Evolutionary conservation across 176 grass and related monocot genomes (phyloP).

Genomic region (Luzula sylvatica): DNA sequence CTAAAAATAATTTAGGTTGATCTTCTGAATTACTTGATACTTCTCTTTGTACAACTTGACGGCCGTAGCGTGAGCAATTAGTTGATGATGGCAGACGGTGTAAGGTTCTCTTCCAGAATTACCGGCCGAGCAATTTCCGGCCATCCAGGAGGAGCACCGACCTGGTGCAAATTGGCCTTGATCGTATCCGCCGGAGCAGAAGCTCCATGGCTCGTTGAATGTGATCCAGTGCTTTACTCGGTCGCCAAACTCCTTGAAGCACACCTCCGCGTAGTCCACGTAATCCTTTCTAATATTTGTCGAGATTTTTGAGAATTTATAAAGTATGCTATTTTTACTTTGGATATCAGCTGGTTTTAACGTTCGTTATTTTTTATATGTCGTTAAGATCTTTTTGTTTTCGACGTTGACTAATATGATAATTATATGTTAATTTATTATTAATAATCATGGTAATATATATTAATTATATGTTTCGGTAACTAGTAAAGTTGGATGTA

Average conservation of each 20-base stretch:
- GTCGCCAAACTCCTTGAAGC: constrained; percentile 47
- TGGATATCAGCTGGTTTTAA: neutral
- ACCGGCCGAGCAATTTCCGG: constrained; percentile 26
- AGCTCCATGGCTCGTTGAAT: constrained; percentile 36
- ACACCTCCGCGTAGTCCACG: constrained; percentile 39
- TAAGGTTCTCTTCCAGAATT: constrained; percentile 53
- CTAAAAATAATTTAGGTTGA: neutral
- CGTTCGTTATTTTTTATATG: too few species aligned
- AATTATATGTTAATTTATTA: too few species aligned
- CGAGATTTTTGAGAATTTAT: neutral
- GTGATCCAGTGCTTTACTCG: constrained; percentile 58
- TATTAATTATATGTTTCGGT: too few species aligned
- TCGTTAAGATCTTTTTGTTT: too few species aligned
- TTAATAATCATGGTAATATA: too few species aligned
- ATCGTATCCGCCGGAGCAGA: constrained; percentile 10
- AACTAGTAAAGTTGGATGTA: too few species aligned
- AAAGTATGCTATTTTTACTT: neutral
- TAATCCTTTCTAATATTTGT: constrained; percentile 27
- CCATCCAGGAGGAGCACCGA: constrained; percentile 35
- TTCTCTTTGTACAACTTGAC: constrained; percentile 30
- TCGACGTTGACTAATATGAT: too few species aligned
- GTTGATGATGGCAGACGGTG: constrained; percentile 29
- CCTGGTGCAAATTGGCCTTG: constrained; percentile 11
- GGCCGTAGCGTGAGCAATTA: constrained; percentile 39
- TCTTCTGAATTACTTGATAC: constrained; percentile 30